Evolutionary conservation across 495 filamentous ascomycete species (phyloP), one percentile per base, ranked within the genome.

Genomic region (Collariella sp.): DNA sequence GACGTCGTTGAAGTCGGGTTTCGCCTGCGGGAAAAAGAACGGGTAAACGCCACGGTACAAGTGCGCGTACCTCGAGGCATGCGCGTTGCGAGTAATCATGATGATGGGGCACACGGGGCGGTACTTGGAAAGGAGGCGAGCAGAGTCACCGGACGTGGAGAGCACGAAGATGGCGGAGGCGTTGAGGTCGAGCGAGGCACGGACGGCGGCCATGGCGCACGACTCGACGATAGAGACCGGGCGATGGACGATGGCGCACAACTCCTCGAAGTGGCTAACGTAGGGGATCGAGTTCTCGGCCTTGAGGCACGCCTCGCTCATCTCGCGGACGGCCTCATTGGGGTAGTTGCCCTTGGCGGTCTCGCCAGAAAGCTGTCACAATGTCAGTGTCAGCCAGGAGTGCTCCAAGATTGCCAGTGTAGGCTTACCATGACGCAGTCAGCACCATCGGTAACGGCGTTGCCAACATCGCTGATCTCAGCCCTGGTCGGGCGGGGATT

Each of bases 301-400:
- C 67, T 95, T 80, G 68, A 96, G 74, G 71, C 93, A 96, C 43
- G 94, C 90, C 76, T 96, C 88, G 79, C 87, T 86, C 93, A 98
- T 98, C 85, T 96, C 94, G 33, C 79, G 83, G 47, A 98, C 91
- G 46, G 93, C 87, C 76, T 96, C 89, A 50, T 78, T 77, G 39
- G 93, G 93, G 74, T 98, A 98, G 70, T 79, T 84, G 65, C 93
- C 93, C 81, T 98, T 98, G 69, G 93, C 94, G 29, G 93, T 98
- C 79, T 98, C 93, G 56, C 93, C 93, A 45, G 91, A 96, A 76
- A 98, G 63, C 64, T 67, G 11, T 19, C 0, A 23, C 12, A 9
- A 20, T 2, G 44, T 56, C 40, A 55, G 58, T 41, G 7, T 23
- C 26, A 5, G 48, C 31, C 9, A 16, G 6, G 2, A 9, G n/a